Evolutionary conservation across 495 filamentous ascomycete species (phyloP), one percentile per base, ranked within the genome.

Genomic region (Xylaria grammica): DNA sequence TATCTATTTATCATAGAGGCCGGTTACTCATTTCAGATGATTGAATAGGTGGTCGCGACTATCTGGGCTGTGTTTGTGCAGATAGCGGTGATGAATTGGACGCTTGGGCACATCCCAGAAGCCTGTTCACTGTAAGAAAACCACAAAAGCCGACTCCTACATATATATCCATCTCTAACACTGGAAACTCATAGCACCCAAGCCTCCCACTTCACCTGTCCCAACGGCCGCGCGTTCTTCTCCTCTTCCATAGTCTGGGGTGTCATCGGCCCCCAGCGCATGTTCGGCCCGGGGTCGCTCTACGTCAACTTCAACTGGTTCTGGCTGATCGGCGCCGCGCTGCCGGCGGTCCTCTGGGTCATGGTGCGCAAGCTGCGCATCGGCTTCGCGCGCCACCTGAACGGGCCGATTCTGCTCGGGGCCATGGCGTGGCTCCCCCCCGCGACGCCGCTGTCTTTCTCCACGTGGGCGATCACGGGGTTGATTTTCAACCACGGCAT

Each of bases 141-240:
- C 17, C 53, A 0, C 13, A 15, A 32, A 53, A 15, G 5, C 9
- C 15, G 11, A 3, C 1, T 34, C 24, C 9, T 29, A 5, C 8
- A 13, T 34, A 11, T 4, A 36, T 11, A 7, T 24, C 4, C n/a
- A n/a, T 45, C 20, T 24, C 40, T 59, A 26, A 51, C 10, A 34
- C 52, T 22, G 24, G 5, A 17, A 30, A 6, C 19, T 13, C 42
- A 20, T 32, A 75, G 71, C 13, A 62, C 59, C 7, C 65, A 90
- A 65, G 27, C 66, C n/a, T 80, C 84, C 62, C 78, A 82, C 65
- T 90, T 82, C 73, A 84, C 73, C 50, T 90, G 87, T 67, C 87
- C 87, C 26, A 84, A 85, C 62, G 85, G 84, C 32, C 82, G 85
- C 26, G 83, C 85, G 27, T 87, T 87, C 73, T 90, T 87, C 74